These are phyloP conservation scores for Collybia mongolica DNA, from an alignment of 768 basidiomycete species.

Conservation along the genomic window DNA sequence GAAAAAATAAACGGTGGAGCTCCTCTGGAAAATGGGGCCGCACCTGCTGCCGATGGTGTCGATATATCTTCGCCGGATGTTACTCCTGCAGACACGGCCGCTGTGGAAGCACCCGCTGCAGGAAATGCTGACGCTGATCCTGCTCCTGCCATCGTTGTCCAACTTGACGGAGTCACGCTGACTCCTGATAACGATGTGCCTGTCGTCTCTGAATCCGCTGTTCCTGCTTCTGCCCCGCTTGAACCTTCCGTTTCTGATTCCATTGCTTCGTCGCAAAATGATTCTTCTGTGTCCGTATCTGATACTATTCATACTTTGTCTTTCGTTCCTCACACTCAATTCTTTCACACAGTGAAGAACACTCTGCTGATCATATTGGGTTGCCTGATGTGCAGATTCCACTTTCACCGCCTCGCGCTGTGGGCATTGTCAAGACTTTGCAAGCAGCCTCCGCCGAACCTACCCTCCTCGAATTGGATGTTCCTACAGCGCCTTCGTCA, in stretches of 20 bases:
- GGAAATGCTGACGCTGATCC: conserved; percentile 10
- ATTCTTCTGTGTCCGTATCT: conserved; percentile 50
- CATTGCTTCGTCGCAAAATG: conserved; percentile 30
- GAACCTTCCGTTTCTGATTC: conserved; percentile 26
- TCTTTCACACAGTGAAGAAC: conserved; percentile 41
- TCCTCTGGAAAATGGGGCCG: conserved; percentile 7
- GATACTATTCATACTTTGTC: conserved; percentile 35
- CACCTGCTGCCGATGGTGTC: conserved; percentile 18
- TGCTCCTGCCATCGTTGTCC: not conserved
- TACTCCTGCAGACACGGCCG: conserved; percentile 13
- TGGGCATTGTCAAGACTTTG: conserved; percentile 27
- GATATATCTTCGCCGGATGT: conserved; percentile 19
- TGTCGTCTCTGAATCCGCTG: conserved; percentile 6
- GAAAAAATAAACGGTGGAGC: conserved; percentile 10
- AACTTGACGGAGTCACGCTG: not conserved
- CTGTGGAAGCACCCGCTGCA: conserved; percentile 8
- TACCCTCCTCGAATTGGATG: conserved; percentile 48
- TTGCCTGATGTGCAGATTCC: conserved; percentile 43
- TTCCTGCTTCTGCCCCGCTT: conserved; percentile 7
- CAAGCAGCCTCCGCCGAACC: conserved; percentile 48
- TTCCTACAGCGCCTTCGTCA: conserved; percentile 18
- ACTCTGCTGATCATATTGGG: conserved; percentile 46
- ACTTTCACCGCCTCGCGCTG: conserved; percentile 11
- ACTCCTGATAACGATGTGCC: conserved; percentile 9
- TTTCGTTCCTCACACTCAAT: conserved; percentile 34